These are phyloP conservation scores for Klebsormidium nitens DNA, from an alignment of 139 green algal genomes.

Conservation along the genomic window DNA sequence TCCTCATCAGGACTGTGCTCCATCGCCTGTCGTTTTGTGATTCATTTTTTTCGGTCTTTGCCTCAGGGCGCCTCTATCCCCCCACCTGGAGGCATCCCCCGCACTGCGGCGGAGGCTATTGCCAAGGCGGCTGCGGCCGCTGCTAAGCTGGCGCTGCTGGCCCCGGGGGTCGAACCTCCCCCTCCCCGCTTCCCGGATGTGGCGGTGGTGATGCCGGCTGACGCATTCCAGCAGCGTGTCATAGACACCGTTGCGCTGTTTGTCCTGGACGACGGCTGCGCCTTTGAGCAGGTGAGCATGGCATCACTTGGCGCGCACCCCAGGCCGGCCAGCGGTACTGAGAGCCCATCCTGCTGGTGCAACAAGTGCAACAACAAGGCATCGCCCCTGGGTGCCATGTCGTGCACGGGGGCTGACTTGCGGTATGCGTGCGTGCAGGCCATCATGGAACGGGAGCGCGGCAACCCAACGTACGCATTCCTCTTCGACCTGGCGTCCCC, in stretches of 20 bases:
- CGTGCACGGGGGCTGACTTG: no score
- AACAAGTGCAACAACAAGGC: no score
- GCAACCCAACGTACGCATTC: conserved; percentile 81
- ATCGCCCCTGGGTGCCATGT: no score
- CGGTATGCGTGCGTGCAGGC: no score
- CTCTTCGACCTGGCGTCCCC: conserved; percentile 71
- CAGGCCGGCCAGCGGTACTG: no score
- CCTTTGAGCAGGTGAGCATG: conserved; percentile 72
- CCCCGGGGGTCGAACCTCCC: not conserved
- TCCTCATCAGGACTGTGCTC: no score
- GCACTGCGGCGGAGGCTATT: not conserved
- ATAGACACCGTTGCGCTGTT: conserved; percentile 85
- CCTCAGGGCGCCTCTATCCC: no score
- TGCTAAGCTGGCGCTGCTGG: not conserved
- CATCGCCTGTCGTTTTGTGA: no score
- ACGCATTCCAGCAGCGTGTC: conserved; percentile 68
- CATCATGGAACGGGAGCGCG: conserved; percentile 72
- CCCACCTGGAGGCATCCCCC: not conserved
- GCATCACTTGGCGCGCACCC: no score
- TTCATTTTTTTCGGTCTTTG: no score
- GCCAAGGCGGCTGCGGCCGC: not conserved
- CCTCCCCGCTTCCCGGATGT: conserved; percentile 51
- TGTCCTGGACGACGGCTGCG: conserved; percentile 69
- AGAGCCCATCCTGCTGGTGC: no score
- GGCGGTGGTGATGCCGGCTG: conserved; percentile 55